Evolutionary conservation across 192 early-diverging fungal genomes (phyloP), one percentile per base, ranked within the genome.

Genomic region (Tieghemiomyces parasiticus): DNA sequence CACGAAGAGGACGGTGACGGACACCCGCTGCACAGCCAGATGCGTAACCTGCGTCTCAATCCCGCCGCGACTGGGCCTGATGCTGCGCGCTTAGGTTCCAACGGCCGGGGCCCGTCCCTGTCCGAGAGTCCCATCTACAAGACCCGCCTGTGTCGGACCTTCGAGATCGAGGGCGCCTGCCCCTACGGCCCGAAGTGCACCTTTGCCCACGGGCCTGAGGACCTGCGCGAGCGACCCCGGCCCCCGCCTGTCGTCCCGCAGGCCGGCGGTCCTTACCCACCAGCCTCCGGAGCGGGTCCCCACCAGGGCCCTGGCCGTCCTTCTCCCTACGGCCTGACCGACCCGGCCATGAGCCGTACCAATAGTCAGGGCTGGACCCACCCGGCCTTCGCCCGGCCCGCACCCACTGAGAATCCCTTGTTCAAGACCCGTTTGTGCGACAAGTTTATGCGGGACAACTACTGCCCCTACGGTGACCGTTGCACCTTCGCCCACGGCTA

Each of bases 341-440:
- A n/a, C n/a, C n/a, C n/a, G n/a, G n/a, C n/a, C n/a, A n/a, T n/a
- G n/a, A n/a, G n/a, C n/a, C n/a, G n/a, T n/a, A n/a, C n/a, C n/a
- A n/a, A n/a, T n/a, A n/a, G n/a, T n/a, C n/a, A n/a, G n/a, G n/a
- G n/a, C n/a, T n/a, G n/a, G n/a, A n/a, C n/a, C n/a, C n/a, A n/a
- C n/a, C n/a, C n/a, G n/a, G n/a, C n/a, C n/a, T 22, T 4, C 47
- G 9, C 6, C 60, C 64, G 50, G 52, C 61, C 46, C 61, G 63
- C 75, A 35, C 61, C 48, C 14, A 62, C 63, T 28, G 74, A 74
- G 16, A 87, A 89, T 59, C 79, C 79, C 19, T 73, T 90, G 46
- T 89, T 84, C 70, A 91, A 91, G 71, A 93, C 91, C 3, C 71
- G 81, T 13, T 65, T 89, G 33, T 93, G 91, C 67, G 88, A 91